Conservation (phyloP, 164 flowering plant species). For the Vitis amurensis region DNA sequence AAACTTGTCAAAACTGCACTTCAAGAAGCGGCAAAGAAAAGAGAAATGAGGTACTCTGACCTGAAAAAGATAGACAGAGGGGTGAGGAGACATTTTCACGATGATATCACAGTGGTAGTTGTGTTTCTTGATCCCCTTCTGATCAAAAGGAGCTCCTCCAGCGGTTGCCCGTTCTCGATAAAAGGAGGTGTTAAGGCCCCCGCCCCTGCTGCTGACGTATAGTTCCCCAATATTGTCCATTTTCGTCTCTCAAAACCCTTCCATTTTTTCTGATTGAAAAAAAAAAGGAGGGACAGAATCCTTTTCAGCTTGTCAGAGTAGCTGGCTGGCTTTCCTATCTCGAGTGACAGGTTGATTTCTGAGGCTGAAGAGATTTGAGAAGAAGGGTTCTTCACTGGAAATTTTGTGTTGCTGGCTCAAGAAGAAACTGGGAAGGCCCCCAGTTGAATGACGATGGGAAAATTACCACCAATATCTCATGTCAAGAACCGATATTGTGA, state of each 20-base stretch:
- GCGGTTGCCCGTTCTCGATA: constrained; percentile 29
- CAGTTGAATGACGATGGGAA: too few species aligned
- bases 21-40: constrained; percentile 56
- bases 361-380: too few species aligned
- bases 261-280: neutral
- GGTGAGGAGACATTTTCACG: constrained; percentile 70
- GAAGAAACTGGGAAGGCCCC: too few species aligned
- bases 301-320: neutral
- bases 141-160: constrained; percentile 17
- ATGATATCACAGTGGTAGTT: constrained; percentile 56
- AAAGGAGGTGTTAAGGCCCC: constrained; percentile 32
- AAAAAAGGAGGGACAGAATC: neutral
- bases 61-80: constrained; percentile 61
- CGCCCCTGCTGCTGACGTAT: constrained; percentile 11
- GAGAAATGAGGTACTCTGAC: constrained; percentile 70
- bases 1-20: constrained; percentile 62
- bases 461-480: too few species aligned
- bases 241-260: neutral
- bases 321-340: neutral
- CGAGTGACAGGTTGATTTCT: too few species aligned
- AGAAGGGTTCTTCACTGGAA: too few species aligned
- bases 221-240: neutral
- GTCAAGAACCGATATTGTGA: neutral
- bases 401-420: too few species aligned
- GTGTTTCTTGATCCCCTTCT: constrained; percentile 35